Percentiles rank a stretch among this genome's conserved stretches.
Evolutionary conservation across 2,329 filamentous ascomycete genomes (phyloP).

Genomic region (Penicillium thymicola): DNA sequence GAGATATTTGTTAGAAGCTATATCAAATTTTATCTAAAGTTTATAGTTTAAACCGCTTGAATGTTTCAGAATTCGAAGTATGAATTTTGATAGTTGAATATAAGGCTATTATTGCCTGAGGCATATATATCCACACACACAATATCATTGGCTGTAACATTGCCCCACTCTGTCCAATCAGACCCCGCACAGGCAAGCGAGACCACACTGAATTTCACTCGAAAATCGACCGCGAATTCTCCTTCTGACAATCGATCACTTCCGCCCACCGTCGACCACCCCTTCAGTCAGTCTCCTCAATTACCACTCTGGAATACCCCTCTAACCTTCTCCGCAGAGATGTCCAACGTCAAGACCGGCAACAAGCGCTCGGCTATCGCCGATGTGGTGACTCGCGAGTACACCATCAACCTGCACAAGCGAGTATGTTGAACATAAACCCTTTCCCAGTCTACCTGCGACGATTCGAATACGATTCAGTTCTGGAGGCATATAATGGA

Average conservation of each 20-base stretch:
- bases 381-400: slow-evolving; percentile 99
- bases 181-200: slow-evolving; percentile 32
- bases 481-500: slow-evolving; percentile 30
- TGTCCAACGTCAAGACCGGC: slow-evolving; percentile 64
- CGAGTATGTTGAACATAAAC: slow-evolving; percentile 66
- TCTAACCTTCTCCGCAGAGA: slow-evolving; percentile 47
- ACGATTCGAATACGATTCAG: slow-evolving; percentile 23
- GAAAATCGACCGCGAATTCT: slow-evolving; percentile 28
- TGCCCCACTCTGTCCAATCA: slow-evolving; percentile 27
- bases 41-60: not conserved
- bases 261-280: slow-evolving; percentile 40
- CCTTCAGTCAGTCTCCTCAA: slow-evolving; percentile 35
- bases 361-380: slow-evolving; percentile 94
- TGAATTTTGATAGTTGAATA: not conserved
- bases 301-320: not conserved
- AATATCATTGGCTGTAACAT: not conserved
- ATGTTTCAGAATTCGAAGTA: not conserved
- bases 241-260: slow-evolving; percentile 34
- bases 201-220: slow-evolving; percentile 36
- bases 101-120: not conserved
- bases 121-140: not conserved
- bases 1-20: not conserved
- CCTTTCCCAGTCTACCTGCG: slow-evolving; percentile 18
- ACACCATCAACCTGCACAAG: slow-evolving; percentile 99
- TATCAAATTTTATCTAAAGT: not conserved